Conservation (phyloP, 1,284 basidiomycete species). For the Flammula alnicola region DNA sequence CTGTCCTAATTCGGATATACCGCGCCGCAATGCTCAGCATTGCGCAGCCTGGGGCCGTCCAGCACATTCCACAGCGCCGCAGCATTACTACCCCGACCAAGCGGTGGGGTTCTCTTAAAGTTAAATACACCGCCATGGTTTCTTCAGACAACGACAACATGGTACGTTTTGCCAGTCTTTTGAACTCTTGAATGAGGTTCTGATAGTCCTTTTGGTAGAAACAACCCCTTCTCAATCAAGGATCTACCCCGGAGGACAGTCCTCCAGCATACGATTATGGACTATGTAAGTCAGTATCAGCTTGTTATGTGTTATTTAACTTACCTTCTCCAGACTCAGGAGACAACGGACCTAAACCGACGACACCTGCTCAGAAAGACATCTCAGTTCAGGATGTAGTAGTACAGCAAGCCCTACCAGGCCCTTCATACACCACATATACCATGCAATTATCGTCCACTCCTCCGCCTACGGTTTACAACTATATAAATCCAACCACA, state of each 20-base stretch:
- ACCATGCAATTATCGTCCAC: constrained; percentile 30
- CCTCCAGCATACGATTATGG: constrained; percentile 46
- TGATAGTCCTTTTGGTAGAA: constrained; percentile 10
- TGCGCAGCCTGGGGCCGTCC: not conserved
- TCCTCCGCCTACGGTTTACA: constrained; percentile 42
- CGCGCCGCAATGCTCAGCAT: too few relatives aligned
- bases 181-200: not conserved
- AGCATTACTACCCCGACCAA: not conserved
- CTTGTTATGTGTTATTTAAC: too few relatives aligned
- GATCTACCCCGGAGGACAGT: constrained; percentile 31
- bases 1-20: too few relatives aligned
- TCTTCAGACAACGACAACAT: constrained; percentile 25
- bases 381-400: constrained; percentile 7
- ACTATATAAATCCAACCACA: constrained; percentile 50
- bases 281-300: constrained; percentile 21
- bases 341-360: constrained; percentile 5
- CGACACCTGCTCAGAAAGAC: not conserved
- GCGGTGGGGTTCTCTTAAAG: too few relatives aligned
- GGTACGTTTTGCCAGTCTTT: constrained; percentile 19
- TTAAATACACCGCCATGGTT: not conserved
- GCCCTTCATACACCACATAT: constrained; percentile 38
- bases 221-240: constrained; percentile 14
- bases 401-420: constrained; percentile 16
- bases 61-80: not conserved
- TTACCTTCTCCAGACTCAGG: not conserved